phyloP scores from a whole-genome alignment of 2,329 filamentous ascomycete species.

The Alternaria solani region DNA sequence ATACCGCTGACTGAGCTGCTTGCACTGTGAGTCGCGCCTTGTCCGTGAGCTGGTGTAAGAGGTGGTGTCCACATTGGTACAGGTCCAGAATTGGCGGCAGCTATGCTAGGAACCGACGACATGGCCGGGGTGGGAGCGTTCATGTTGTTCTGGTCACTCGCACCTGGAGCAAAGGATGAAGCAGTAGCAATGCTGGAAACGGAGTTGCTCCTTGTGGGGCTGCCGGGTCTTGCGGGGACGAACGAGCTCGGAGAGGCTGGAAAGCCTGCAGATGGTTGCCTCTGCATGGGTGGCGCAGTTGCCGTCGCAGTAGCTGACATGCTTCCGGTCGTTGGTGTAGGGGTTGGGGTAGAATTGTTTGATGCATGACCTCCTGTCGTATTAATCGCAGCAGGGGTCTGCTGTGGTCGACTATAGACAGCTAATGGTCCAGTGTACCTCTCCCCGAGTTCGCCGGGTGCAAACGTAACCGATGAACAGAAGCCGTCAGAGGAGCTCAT shows the following conservation, averaged over 20 bases:
- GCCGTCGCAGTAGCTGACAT: constrained; percentile 61
- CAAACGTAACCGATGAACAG: constrained; percentile 89
- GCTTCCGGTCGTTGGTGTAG: constrained; percentile 72
- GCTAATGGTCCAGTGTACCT: constrained; percentile 73
- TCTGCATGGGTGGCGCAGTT: constrained; percentile 62
- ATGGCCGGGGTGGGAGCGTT: constrained; percentile 83
- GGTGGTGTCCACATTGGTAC: constrained; percentile 85
- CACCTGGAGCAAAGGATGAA: constrained; percentile 55
- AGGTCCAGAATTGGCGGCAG: constrained; percentile 73
- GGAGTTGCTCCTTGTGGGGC: constrained; percentile 85
- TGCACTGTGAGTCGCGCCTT: constrained; percentile 59
- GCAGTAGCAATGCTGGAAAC: constrained; percentile 80
- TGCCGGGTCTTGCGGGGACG: constrained; percentile 68
- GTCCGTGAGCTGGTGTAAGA: constrained; percentile 73
- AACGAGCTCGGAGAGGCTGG: constrained; percentile 67
- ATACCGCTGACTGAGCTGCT: constrained; percentile 63
- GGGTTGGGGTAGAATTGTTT: constrained; percentile 71
- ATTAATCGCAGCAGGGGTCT: constrained; percentile 53
- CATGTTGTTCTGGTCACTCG: constrained; percentile 54
- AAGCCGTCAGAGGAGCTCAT: constrained; percentile 99
- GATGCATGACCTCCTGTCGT: constrained; percentile 56
- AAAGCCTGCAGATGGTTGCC: constrained; percentile 61
- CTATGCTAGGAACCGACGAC: constrained; percentile 77
- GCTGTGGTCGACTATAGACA: constrained; percentile 34
- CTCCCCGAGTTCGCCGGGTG: constrained; percentile 83